phyloP scores from a whole-genome alignment of 2,329 filamentous ascomycete species.

The Ophioceras dolichostomum region DNA sequence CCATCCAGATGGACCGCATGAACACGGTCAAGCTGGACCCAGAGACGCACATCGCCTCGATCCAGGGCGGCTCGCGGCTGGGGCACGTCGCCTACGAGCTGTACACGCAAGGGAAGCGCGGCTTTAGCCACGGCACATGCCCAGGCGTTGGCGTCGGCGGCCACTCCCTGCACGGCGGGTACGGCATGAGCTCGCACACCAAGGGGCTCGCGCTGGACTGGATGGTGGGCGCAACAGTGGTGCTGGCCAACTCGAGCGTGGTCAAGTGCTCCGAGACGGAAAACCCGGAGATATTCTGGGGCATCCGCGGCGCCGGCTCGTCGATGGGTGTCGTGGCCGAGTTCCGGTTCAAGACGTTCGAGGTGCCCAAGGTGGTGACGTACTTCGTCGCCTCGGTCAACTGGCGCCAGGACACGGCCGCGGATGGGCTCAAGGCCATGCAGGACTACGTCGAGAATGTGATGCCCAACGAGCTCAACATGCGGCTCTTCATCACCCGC shows the following conservation, averaged over 20 bases:
- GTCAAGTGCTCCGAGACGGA: slow-evolving; percentile 19
- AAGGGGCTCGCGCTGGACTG: slow-evolving; percentile 21
- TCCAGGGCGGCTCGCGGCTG: slow-evolving; percentile 35
- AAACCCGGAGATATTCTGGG: slow-evolving; percentile 29
- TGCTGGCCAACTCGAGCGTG: slow-evolving; percentile 22
- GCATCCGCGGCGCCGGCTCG: slow-evolving; percentile 25
- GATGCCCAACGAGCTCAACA: slow-evolving; percentile 27
- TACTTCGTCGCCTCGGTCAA: slow-evolving; percentile 15
- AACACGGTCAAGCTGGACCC: slow-evolving; percentile 27
- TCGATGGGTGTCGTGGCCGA: slow-evolving; percentile 27
- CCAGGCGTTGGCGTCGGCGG: slow-evolving; percentile 28
- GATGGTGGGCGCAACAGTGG: slow-evolving; percentile 20
- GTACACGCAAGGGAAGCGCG: slow-evolving; percentile 22
- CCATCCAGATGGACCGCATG: slow-evolving; percentile 31
- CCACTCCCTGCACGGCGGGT: slow-evolving; percentile 24
- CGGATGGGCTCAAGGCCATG: slow-evolving; percentile 14
- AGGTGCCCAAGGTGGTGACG: slow-evolving; percentile 19
- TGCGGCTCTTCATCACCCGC: slow-evolving; percentile 24
- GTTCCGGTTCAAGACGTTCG: slow-evolving; percentile 26
- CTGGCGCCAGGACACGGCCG: slow-evolving; percentile 14
- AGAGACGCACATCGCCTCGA: slow-evolving; percentile 23
- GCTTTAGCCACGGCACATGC: slow-evolving; percentile 36
- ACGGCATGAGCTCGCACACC: slow-evolving; percentile 21
- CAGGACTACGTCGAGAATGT: slow-evolving; percentile 16
- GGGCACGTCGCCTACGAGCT: slow-evolving; percentile 30